Conservation (phyloP, 2,329 filamentous ascomycete genomes). For the Orbilia quercus region DNA sequence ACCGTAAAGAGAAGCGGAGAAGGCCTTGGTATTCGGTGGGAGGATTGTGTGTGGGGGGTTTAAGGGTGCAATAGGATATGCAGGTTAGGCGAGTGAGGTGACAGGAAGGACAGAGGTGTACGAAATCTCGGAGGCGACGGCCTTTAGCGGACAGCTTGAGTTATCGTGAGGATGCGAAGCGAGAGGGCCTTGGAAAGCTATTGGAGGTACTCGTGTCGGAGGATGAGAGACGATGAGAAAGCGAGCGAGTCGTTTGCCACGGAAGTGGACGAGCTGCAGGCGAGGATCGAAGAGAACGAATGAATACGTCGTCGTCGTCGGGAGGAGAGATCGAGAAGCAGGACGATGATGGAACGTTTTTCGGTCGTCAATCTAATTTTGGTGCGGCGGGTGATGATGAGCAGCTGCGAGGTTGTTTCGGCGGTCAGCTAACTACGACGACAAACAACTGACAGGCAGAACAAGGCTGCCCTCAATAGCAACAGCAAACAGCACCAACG, state of each 20-base stretch:
- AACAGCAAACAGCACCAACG: neutral
- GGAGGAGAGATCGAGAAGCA: no score
- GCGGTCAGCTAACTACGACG: neutral
- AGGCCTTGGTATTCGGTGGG: slow-evolving; percentile 16
- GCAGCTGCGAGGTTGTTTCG: neutral
- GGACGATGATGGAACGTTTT: no score
- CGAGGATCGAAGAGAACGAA: no score
- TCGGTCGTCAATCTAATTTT: no score
- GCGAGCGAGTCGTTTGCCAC: neutral
- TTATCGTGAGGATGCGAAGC: neutral
- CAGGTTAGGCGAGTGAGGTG: slow-evolving; percentile 36
- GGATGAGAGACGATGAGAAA: neutral
- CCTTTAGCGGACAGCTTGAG: neutral
- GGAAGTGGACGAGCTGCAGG: no score
- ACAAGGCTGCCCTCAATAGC: neutral
- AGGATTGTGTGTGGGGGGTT: slow-evolving; percentile 34
- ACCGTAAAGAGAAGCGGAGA: slow-evolving; percentile 32
- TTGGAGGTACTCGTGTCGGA: neutral
- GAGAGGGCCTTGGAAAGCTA: neutral
- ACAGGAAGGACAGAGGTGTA: slow-evolving; percentile 9
- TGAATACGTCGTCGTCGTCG: no score
- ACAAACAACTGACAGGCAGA: neutral
- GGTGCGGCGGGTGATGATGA: neutral
- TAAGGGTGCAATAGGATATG: slow-evolving; percentile 38
- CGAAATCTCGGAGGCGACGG: slow-evolving; percentile 18